A percentile compares a stretch with the other conserved stretches of the same genome.
Conservation (phyloP, 306 rosid species). For the Sophora flavescens region DNA sequence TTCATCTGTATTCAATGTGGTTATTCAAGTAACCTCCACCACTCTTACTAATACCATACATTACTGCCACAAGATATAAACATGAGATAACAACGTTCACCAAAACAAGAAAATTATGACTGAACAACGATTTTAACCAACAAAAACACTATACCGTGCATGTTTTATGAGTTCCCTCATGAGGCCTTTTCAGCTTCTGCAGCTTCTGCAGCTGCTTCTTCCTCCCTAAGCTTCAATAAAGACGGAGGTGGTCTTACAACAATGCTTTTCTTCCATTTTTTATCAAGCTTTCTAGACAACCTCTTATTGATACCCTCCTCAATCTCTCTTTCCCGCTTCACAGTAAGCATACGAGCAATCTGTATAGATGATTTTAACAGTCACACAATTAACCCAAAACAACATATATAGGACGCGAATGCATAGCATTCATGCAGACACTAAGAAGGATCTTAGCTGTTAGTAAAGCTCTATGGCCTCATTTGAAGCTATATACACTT, state of each 20-base stretch:
- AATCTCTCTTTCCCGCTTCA: conserved; percentile 88
- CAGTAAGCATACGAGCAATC: conserved; percentile 96
- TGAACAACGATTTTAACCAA: conserved; percentile 19
- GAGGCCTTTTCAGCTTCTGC: conserved; percentile 64
- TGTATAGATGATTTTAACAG: conserved; percentile 36
- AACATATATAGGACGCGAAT: too few relatives aligned
- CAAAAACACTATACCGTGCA: conserved; percentile 31
- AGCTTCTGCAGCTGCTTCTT: conserved; percentile 81
- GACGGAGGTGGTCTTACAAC: conserved; percentile 87
- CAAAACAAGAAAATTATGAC: conserved; percentile 8
- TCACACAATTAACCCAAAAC: conserved; percentile 33
- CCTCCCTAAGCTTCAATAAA: conserved; percentile 67
- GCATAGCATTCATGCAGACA: neutral
- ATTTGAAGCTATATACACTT: neutral
- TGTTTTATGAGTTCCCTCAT: conserved; percentile 44
- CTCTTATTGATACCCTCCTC: conserved; percentile 89
- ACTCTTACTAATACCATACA: neutral
- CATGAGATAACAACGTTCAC: conserved; percentile 12
- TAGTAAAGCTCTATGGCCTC: conserved; percentile 28
- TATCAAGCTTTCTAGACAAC: conserved; percentile 88
- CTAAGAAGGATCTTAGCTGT: conserved; percentile 4
- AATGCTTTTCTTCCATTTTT: conserved; percentile 85
- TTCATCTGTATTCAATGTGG: too few relatives aligned
- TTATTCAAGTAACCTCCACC: too few relatives aligned
- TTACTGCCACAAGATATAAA: conserved; percentile 40